Evolutionary conservation across 2,329 filamentous ascomycete genomes (phyloP), one percentile per base, ranked within the genome.

Genomic region (Sphaerulina populicola): DNA sequence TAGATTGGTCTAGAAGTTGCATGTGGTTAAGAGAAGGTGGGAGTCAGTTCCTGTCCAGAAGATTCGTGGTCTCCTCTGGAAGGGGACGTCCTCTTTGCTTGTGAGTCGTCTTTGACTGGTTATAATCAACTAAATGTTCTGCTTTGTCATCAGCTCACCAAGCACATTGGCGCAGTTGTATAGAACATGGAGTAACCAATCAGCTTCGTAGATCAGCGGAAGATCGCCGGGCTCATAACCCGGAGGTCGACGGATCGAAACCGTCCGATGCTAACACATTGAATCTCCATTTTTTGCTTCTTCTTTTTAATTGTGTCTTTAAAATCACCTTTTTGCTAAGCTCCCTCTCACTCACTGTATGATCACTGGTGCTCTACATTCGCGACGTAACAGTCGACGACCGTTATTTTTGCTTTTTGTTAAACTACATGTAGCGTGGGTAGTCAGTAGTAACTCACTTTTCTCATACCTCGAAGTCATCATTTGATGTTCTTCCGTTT

Each of bases 191-290:
- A 27, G 6, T 27, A 7, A 27, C 5, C 1, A 7, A 27, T 1
- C 23, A 27, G 23, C 23, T 27, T 27, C 23, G 23, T 27, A 27
- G 23, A 27, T 27, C 23, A 27, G 31, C 31, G 31, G 37, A 40
- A 40, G 37, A 11, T 11, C 37, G 47, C 49, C 49, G 49, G 49
- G 49, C 49, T 51, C 49, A 51, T 51, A 51, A 51, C 49, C 49
- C 43, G 49, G 49, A 51, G 49, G 49, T 15, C 49, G 30, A 30
- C 21, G 36, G 49, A 51, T 51, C 49, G 49, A 51, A 51, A 51
- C 49, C 36, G 31, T 46, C 49, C 36, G 31, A 51, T 29, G 27
- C 37, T 29, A 46, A 30, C 5, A 4, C 4, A 5, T 27, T 23
- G n/a, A 1, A 27, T 4, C 4, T 27, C 49, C 36, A 51, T 7